A percentile compares a stretch with the other conserved stretches of the same genome.
Evolutionary conservation across 129 eudicot genomes (phyloP).

Genomic region (Mikania micrantha): DNA sequence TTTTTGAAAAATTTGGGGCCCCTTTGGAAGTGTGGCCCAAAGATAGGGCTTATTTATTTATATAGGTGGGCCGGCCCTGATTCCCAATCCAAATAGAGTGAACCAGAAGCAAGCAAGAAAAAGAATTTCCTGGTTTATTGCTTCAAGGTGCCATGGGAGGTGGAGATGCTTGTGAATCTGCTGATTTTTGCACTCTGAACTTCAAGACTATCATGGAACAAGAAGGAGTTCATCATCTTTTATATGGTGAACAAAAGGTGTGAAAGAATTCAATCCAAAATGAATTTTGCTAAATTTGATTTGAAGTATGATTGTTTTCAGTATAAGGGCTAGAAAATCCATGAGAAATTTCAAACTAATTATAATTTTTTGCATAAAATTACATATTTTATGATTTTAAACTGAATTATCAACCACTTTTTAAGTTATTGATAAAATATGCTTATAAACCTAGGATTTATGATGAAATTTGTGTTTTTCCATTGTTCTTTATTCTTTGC

Average conservation of each 20-base stretch:
- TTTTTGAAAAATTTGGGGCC: too few relatives aligned
- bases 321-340: too few relatives aligned
- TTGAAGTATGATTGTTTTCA: not conserved
- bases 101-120: constrained; percentile 18
- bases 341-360: too few relatives aligned
- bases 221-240: constrained; percentile 36
- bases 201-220: constrained; percentile 26
- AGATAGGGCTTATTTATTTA: too few relatives aligned
- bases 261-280: not conserved
- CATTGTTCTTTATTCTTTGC: not conserved
- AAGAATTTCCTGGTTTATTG: not conserved
- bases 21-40: too few relatives aligned
- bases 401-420: too few relatives aligned
- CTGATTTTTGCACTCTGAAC: constrained; percentile 3
- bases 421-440: not conserved
- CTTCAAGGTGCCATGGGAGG: constrained; percentile 28
- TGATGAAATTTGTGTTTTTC: not conserved
- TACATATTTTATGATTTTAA: too few relatives aligned
- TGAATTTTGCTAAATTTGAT: constrained; percentile 15
- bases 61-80: too few relatives aligned
- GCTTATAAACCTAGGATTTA: not conserved
- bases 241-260: constrained; percentile 30
- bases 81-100: constrained; percentile 18
- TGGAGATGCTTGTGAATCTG: constrained; percentile 17
- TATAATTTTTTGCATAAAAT: too few relatives aligned